Evolutionary conservation across 2,329 filamentous ascomycete species (phyloP).

Genomic region (Monosporascus sp.): DNA sequence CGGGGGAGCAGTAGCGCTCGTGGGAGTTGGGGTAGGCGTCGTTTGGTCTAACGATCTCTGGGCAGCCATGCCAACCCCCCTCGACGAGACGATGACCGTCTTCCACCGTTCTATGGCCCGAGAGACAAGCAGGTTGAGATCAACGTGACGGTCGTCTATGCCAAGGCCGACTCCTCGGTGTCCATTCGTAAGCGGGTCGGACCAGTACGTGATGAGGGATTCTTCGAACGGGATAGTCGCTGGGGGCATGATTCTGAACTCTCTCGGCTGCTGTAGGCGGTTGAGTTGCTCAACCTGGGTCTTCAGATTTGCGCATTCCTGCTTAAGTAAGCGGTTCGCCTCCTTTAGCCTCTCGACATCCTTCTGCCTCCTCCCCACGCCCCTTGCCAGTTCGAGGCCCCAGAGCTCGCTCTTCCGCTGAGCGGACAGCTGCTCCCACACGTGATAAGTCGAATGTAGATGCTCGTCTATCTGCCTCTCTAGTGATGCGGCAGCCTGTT

Average conservation of each 20-base stretch:
- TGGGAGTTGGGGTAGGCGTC: slow-evolving; percentile 16
- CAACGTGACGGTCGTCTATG: slow-evolving; percentile 45
- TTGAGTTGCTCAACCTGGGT: slow-evolving; percentile 55
- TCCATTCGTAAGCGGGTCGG: slow-evolving; percentile 39
- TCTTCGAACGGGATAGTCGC: slow-evolving; percentile 47
- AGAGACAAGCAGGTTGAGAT: slow-evolving; percentile 46
- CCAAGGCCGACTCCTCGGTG: slow-evolving; percentile 38
- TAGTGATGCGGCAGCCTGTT: slow-evolving; percentile 51
- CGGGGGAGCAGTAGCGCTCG: slow-evolving; percentile 12
- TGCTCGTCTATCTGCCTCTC: slow-evolving; percentile 69
- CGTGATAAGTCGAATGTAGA: slow-evolving; percentile 67
- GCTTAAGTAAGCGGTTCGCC: slow-evolving; percentile 43
- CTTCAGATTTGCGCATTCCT: slow-evolving; percentile 53
- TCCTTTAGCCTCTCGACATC: slow-evolving; percentile 47
- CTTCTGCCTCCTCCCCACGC: slow-evolving; percentile 51
- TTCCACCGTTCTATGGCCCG: slow-evolving; percentile 59
- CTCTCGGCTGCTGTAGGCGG: slow-evolving; percentile 53
- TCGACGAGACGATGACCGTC: slow-evolving; percentile 48
- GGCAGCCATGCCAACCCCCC: slow-evolving; percentile 41
- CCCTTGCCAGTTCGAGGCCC: slow-evolving; percentile 56
- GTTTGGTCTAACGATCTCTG: slow-evolving; percentile 43
- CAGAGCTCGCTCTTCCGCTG: slow-evolving; percentile 55
- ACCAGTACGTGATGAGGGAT: slow-evolving; percentile 40
- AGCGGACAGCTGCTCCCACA: slow-evolving; percentile 63
- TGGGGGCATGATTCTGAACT: slow-evolving; percentile 50